A percentile compares a stretch with the other conserved stretches of the same genome.
These are phyloP conservation scores for Pelargonium cotyledonis DNA, from an alignment of 441 rosid genomes.

Conservation along the genomic window DNA sequence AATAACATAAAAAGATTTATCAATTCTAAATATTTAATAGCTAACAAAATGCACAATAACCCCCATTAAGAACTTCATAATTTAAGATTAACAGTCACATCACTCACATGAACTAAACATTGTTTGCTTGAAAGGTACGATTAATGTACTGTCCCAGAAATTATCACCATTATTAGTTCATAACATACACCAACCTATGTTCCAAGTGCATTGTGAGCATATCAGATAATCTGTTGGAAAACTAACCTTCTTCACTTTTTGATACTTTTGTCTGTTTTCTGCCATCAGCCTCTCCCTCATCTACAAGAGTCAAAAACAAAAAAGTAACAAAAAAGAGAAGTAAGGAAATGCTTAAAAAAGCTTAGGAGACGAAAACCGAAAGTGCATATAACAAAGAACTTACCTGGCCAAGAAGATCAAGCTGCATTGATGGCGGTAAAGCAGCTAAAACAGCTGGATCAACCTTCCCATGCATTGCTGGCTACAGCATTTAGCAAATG, in stretches of 20 bases:
- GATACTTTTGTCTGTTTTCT: slow-evolving; percentile 92
- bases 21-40: background rate
- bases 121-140: background rate
- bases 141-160: background rate
- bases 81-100: too few species aligned
- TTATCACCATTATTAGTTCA: too few species aligned
- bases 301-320: slow-evolving; percentile 33
- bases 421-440: slow-evolving; percentile 95
- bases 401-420: slow-evolving; percentile 93
- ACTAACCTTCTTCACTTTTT: slow-evolving; percentile 88
- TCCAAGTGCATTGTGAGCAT: too few species aligned
- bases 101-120: background rate
- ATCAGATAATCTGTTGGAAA: slow-evolving; percentile 13
- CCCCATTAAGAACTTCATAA: background rate
- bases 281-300: slow-evolving; percentile 97
- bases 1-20: background rate
- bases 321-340: slow-evolving; percentile 9
- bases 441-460: slow-evolving; percentile 91
- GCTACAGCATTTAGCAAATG: slow-evolving; percentile 39
- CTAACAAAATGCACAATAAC: background rate
- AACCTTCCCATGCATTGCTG: slow-evolving; percentile 58
- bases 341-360: slow-evolving; percentile 19
- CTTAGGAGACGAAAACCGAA: slow-evolving; percentile 12
- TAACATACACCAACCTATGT: too few species aligned
- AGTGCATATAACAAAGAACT: slow-evolving; percentile 13